phyloP scores from a whole-genome alignment of 441 rosid species.

The Populus hybrid region DNA sequence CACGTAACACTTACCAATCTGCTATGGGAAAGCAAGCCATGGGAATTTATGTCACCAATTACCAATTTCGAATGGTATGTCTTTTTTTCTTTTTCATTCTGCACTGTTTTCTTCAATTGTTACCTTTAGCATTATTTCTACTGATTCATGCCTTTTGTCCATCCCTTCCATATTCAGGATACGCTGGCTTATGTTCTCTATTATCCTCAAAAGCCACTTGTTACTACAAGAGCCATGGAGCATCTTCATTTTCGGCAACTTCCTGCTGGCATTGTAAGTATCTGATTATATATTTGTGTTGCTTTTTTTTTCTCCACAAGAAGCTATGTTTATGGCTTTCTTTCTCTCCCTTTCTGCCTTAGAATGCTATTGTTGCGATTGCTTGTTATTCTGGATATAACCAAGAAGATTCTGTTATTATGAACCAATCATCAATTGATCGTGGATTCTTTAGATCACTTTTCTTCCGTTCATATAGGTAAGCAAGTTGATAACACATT shows the following conservation, averaged over 20 bases:
- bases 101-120: background rate
- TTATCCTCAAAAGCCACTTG: conserved; percentile 97
- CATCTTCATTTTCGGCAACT: conserved; percentile 99
- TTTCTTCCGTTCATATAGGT: conserved; percentile 96
- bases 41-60: conserved; percentile 98
- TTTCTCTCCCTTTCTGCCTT: conserved; percentile 17
- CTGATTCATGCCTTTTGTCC: background rate
- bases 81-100: background rate
- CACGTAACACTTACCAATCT: conserved; percentile 98
- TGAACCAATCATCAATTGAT: conserved; percentile 97
- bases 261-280: conserved; percentile 95
- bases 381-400: conserved; percentile 98
- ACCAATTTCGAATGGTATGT: conserved; percentile 91
- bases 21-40: conserved; percentile 99
- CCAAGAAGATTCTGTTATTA: conserved; percentile 99
- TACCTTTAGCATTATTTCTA: background rate
- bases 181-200: conserved; percentile 96
- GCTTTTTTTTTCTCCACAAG: background rate
- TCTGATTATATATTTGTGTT: conserved; percentile 4
- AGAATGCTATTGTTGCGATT: conserved; percentile 99
- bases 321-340: conserved; percentile 10
- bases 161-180: conserved; percentile 50
- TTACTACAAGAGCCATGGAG: conserved; percentile 99
- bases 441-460: conserved; percentile 98
- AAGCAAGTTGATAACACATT: conserved; percentile 14